A percentile compares a stretch with the other conserved stretches of the same genome.
These are phyloP conservation scores for Ascochyta rabiei DNA, from an alignment of 2,329 filamentous ascomycete genomes.

Conservation along the genomic window DNA sequence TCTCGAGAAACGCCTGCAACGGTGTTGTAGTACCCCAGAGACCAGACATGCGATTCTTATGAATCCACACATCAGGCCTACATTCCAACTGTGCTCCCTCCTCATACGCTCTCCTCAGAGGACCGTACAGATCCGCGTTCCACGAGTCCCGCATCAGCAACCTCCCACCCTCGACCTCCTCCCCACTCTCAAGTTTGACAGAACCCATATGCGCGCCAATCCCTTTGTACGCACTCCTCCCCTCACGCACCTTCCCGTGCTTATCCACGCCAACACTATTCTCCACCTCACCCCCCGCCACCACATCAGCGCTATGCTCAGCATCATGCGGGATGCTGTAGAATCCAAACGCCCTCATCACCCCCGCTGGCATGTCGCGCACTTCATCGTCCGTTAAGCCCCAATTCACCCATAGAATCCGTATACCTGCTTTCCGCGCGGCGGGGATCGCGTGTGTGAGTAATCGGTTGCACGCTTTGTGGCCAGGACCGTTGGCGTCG, in stretches of 20 bases:
- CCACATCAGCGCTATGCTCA: neutral
- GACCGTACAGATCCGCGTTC: conserved; percentile 51
- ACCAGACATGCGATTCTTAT: conserved; percentile 52
- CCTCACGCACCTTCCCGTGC: neutral
- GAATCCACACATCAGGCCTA: conserved; percentile 39
- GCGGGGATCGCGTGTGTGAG: conserved; percentile 47
- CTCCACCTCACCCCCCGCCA: neutral
- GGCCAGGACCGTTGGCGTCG: conserved; percentile 21
- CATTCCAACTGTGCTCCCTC: conserved; percentile 20
- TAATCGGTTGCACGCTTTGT: conserved; percentile 38
- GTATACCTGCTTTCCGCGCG: conserved; percentile 47
- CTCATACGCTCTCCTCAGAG: conserved; percentile 42
- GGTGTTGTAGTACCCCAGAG: conserved; percentile 46
- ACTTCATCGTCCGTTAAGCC: conserved; percentile 48
- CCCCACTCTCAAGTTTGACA: conserved; percentile 25
- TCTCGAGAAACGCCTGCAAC: conserved; percentile 47
- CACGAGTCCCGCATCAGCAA: conserved; percentile 49
- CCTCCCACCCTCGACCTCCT: conserved; percentile 40
- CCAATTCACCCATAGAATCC: conserved; percentile 53
- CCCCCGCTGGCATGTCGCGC: conserved; percentile 45
- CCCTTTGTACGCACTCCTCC: neutral
- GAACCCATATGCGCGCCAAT: neutral
- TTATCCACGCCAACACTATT: conserved; percentile 1
- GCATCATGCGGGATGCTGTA: conserved; percentile 27
- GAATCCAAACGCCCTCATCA: conserved; percentile 49